Evolutionary conservation across 1,284 basidiomycete genomes (phyloP).

Genomic region (Leccinum cinnamomeum): DNA sequence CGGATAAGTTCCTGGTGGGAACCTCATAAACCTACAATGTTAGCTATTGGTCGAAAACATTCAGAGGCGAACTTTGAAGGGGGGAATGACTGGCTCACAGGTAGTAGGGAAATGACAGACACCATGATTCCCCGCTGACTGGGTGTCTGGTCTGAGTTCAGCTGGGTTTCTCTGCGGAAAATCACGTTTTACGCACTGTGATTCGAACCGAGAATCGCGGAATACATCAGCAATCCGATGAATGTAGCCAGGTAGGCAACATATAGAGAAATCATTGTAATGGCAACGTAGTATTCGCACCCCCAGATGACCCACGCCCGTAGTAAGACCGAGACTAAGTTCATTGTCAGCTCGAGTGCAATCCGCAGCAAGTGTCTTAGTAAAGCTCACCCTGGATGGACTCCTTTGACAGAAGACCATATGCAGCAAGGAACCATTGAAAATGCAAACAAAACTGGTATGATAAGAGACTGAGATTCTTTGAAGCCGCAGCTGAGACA

Average conservation of each 20-base stretch:
- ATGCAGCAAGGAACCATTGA: neutral
- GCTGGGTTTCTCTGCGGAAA: neutral
- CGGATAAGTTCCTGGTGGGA: neutral
- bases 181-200: neutral
- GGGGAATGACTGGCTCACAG: neutral
- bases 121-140: neutral
- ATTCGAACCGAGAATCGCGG: neutral
- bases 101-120: neutral
- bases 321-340: neutral
- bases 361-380: neutral
- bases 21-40: neutral
- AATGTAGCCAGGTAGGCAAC: neutral
- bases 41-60: neutral
- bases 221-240: neutral
- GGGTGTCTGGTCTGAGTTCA: neutral
- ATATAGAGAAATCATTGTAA: neutral
- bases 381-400: slow-evolving; percentile 13
- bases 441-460: slow-evolving; percentile 1
- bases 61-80: neutral
- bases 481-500: neutral
- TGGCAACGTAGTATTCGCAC: neutral
- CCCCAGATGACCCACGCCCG: neutral
- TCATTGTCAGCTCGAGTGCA: neutral
- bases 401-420: slow-evolving; percentile 4
- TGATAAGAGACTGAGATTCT: neutral